These are phyloP conservation scores for Debaryomyces castellii DNA, from an alignment of 805 yeast genomes.

Conservation along the genomic window DNA sequence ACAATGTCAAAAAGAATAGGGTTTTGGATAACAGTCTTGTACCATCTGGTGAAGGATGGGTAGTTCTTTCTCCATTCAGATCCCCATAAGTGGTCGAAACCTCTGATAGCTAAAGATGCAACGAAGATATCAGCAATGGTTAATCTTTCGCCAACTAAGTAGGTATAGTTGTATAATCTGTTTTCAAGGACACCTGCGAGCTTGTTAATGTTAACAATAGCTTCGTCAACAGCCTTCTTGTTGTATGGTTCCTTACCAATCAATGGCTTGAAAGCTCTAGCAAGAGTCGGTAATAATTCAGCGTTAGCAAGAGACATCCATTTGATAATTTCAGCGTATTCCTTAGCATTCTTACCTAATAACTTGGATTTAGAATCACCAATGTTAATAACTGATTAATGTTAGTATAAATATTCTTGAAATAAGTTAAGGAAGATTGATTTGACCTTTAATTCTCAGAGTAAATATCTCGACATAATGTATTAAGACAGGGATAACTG, in stretches of 20 bases:
- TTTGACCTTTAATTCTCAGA: constrained; percentile 42
- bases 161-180: constrained; percentile 60
- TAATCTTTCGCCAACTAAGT: constrained; percentile 62
- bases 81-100: constrained; percentile 61
- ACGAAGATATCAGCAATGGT: constrained; percentile 60
- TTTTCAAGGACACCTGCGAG: constrained; percentile 50
- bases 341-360: constrained; percentile 64
- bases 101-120: constrained; percentile 51
- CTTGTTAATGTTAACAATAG: constrained; percentile 35
- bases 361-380: constrained; percentile 47
- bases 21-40: constrained; percentile 48
- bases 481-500: constrained; percentile 90
- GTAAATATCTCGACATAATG: constrained; percentile 63
- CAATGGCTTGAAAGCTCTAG: constrained; percentile 56
- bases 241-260: constrained; percentile 71
- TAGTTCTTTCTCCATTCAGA: constrained; percentile 58
- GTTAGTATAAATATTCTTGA: constrained; percentile 10
- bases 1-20: constrained; percentile 49
- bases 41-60: constrained; percentile 74
- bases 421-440: neutral
- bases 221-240: constrained; percentile 64
- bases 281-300: constrained; percentile 54
- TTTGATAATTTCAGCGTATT: constrained; percentile 64
- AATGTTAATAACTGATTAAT: constrained; percentile 43
- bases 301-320: constrained; percentile 78